Evolutionary conservation across 106 monocot genomes (phyloP).

Genomic region (Dactylorhiza incarnata): DNA sequence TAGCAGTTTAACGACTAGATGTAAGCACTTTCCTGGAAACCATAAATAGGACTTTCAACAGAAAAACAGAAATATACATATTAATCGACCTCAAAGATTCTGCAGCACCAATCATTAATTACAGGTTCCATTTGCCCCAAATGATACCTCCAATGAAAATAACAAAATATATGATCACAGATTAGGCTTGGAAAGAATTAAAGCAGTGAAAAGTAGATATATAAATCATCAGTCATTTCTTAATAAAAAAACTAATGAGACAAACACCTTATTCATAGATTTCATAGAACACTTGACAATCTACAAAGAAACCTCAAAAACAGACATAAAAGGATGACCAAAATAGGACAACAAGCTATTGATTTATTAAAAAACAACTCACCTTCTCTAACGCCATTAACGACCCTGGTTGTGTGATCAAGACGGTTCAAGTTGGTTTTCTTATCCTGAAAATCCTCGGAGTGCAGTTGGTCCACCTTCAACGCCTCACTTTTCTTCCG

Average conservation of each 20-base stretch:
- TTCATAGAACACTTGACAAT: not conserved
- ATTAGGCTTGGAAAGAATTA: no score
- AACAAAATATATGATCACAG: no score
- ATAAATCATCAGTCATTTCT: no score
- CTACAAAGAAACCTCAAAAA: not conserved
- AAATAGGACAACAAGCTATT: not conserved
- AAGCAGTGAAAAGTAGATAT: no score
- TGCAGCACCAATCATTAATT: not conserved
- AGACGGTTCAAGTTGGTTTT: slow-evolving; percentile 49
- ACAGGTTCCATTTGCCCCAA: not conserved
- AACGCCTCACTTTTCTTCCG: slow-evolving; percentile 3
- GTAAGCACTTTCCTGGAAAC: no score
- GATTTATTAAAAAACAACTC: slow-evolving; percentile 15
- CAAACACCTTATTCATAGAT: not conserved
- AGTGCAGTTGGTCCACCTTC: not conserved
- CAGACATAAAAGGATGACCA: not conserved
- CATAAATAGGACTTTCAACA: no score
- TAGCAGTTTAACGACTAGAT: no score
- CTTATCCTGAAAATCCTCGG: not conserved
- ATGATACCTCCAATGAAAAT: no score
- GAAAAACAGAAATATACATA: no score
- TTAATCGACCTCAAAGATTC: no score
- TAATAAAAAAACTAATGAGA: not conserved
- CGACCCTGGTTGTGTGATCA: slow-evolving; percentile 44
- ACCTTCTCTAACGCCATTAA: slow-evolving; percentile 55